These are phyloP conservation scores for Carpinus fangiana DNA, from an alignment of 306 rosid species.

Conservation along the genomic window DNA sequence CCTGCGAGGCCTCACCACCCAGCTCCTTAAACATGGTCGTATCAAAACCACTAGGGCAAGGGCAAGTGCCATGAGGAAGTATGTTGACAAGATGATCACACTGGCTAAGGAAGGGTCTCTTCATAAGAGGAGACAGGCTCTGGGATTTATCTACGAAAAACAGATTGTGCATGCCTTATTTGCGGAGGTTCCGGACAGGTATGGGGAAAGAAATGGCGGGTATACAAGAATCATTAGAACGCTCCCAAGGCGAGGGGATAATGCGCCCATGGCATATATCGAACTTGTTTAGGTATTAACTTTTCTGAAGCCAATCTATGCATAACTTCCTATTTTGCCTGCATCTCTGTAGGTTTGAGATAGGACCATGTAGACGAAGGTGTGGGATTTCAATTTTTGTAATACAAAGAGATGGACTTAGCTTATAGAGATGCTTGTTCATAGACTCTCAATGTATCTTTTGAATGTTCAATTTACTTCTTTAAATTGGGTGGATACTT, in stretches of 20 bases:
- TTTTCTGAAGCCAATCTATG: no score
- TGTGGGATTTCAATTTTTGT: no score
- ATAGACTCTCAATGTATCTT: no score
- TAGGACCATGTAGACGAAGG: no score
- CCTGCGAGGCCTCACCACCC: conserved; percentile 89
- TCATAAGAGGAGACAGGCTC: conserved; percentile 97
- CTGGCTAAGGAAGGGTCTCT: conserved; percentile 91
- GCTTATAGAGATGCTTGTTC: no score
- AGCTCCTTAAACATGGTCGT: conserved; percentile 90
- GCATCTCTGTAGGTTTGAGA: no score
- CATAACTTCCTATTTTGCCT: no score
- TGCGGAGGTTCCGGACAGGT: conserved; percentile 87
- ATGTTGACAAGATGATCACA: conserved; percentile 91
- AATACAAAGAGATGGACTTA: no score
- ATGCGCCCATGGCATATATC: conserved; percentile 96
- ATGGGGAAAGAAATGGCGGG: conserved; percentile 93
- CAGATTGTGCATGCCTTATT: conserved; percentile 95
- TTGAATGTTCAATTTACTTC: no score
- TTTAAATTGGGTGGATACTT: no score
- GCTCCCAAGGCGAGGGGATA: conserved; percentile 88
- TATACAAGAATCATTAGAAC: conserved; percentile 87
- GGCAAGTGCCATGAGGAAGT: conserved; percentile 94
- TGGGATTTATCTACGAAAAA: conserved; percentile 90
- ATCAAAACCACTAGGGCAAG: conserved; percentile 93
- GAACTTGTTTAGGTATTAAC: conserved; percentile 73